Conservation (phyloP, 2,329 filamentous ascomycete genomes). For the Colletotrichum acutatum region DNA sequence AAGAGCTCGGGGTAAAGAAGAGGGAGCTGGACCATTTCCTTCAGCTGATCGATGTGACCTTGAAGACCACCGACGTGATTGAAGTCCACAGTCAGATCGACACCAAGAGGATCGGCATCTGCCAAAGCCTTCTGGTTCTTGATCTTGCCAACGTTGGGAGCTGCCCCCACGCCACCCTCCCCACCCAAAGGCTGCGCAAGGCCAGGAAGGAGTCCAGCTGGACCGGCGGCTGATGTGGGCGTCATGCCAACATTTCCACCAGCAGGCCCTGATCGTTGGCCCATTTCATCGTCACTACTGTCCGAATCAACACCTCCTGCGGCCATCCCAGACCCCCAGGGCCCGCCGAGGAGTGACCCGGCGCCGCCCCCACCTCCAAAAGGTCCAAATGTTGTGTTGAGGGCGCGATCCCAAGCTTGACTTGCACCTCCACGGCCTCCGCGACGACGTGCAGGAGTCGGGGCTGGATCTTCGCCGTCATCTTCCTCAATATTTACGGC, state of each 20-base stretch:
- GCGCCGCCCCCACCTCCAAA: constrained; percentile 84
- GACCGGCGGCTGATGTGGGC: constrained; percentile 60
- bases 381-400: constrained; percentile 91
- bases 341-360: constrained; percentile 77
- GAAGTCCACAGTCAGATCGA: constrained; percentile 93
- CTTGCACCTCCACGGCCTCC: constrained; percentile 71
- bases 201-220: constrained; percentile 56
- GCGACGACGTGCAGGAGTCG: constrained; percentile 76
- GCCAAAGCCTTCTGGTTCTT: constrained; percentile 93
- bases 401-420: constrained; percentile 77
- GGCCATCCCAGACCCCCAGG: constrained; percentile 75
- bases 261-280: constrained; percentile 64
- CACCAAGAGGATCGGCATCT: constrained; percentile 93
- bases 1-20: constrained; percentile 96
- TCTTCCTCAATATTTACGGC: constrained; percentile 75
- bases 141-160: constrained; percentile 90
- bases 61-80: constrained; percentile 93
- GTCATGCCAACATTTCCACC: constrained; percentile 69
- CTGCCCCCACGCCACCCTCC: constrained; percentile 52
- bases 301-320: constrained; percentile 89
- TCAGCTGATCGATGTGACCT: constrained; percentile 94
- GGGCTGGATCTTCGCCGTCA: constrained; percentile 73
- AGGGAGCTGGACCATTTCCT: constrained; percentile 98
- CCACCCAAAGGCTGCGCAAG: constrained; percentile 47
- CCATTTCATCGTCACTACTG: constrained; percentile 93